Conservation (phyloP, 140 eudicot genomes). For the Oenanthe javanica region DNA sequence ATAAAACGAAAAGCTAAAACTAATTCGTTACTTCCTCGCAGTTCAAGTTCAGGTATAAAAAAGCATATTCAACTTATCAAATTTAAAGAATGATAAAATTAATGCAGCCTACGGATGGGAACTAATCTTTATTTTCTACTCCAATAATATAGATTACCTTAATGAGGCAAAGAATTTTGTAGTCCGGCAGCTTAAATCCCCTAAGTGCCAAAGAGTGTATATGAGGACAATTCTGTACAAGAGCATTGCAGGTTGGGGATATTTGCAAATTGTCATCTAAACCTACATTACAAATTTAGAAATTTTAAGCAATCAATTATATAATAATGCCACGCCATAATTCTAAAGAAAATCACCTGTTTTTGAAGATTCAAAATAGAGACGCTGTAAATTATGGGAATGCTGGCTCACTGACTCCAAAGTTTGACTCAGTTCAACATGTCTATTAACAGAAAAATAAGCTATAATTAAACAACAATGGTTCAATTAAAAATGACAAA, state of each 20-base stretch:
- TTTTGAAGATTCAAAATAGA: constrained; percentile 73
- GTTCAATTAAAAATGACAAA: background rate
- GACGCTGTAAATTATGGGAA: constrained; percentile 59
- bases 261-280: constrained; percentile 35
- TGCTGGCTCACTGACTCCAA: constrained; percentile 66
- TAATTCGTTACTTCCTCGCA: background rate
- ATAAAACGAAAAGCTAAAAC: background rate
- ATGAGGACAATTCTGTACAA: constrained; percentile 64
- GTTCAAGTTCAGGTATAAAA: background rate
- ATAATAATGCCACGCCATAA: background rate
- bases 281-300: background rate
- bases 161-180: constrained; percentile 61
- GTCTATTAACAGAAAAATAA: constrained; percentile 28
- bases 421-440: constrained; percentile 70
- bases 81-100: background rate
- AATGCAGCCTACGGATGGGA: background rate
- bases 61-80: background rate
- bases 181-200: constrained; percentile 75
- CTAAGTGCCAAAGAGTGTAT: constrained; percentile 65
- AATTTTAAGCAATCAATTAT: background rate
- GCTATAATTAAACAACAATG: background rate
- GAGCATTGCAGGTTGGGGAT: constrained; percentile 60
- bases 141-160: constrained; percentile 40
- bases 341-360: constrained; percentile 43
- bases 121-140: background rate